phyloP scores from a whole-genome alignment of 331 rosid species.

The Rosa hybrid region DNA sequence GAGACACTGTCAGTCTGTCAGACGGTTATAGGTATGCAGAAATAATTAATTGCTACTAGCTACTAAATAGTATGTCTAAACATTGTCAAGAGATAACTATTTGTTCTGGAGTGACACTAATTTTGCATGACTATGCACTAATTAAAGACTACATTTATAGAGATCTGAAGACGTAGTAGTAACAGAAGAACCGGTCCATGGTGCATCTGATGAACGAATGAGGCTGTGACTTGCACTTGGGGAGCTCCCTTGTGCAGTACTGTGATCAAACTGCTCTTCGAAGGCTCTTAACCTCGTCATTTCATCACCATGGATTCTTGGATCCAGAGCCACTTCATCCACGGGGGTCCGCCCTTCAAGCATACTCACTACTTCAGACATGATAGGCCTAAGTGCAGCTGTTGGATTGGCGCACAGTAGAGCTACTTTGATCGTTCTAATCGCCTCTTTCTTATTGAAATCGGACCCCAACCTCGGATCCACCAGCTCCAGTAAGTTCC shows the following conservation, averaged over 20 bases:
- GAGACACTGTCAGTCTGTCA: too few species aligned
- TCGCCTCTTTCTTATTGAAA: constrained; percentile 24
- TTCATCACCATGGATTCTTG: constrained; percentile 11
- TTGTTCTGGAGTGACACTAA: too few species aligned
- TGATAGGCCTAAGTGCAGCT: constrained; percentile 30
- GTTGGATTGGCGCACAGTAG: constrained; percentile 30
- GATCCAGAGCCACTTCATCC: constrained; percentile 5
- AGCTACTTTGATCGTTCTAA: constrained; percentile 33
- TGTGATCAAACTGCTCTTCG: neutral
- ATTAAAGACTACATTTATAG: neutral
- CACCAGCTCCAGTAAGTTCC: constrained; percentile 28
- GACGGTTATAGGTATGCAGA: too few species aligned
- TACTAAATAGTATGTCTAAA: too few species aligned
- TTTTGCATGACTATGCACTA: too few species aligned
- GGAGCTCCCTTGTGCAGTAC: neutral
- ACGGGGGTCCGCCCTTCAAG: constrained; percentile 23
- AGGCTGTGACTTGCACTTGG: neutral
- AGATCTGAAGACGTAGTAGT: constrained; percentile 1
- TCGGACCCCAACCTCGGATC: constrained; percentile 27
- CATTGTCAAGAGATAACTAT: too few species aligned
- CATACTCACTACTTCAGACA: constrained; percentile 37
- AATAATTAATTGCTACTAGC: too few species aligned
- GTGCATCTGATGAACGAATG: neutral
- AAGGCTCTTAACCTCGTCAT: constrained; percentile 9
- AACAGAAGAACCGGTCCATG: neutral